phyloP scores from a whole-genome alignment of 371 early-diverging fungal genomes.

The Mortierella sp. region DNA sequence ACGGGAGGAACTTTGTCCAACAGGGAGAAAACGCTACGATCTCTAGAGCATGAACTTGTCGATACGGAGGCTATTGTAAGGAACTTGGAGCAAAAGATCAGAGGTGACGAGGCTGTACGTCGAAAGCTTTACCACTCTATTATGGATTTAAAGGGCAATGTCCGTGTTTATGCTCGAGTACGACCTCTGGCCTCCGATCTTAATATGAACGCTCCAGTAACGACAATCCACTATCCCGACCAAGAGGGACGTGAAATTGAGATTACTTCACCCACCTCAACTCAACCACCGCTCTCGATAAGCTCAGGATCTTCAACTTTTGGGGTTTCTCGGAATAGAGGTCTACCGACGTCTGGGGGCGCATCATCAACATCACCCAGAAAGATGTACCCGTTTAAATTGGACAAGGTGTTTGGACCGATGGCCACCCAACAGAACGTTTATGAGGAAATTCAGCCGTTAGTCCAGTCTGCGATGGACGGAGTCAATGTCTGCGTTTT shows the following conservation, averaged over 20 bases:
- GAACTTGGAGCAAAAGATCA: conserved; percentile 68
- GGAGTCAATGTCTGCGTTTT: conserved; percentile 98
- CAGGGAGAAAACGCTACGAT: conserved; percentile 57
- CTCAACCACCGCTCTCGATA: conserved; percentile 46
- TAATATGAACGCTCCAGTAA: not conserved
- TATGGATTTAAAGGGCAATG: conserved; percentile 96
- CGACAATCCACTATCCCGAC: conserved; percentile 54
- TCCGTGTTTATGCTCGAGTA: conserved; percentile 97
- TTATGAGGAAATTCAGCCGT: conserved; percentile 91
- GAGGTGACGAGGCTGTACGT: conserved; percentile 78
- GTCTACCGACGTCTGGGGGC: conserved; percentile 5
- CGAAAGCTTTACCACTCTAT: conserved; percentile 86
- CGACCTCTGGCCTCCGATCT: conserved; percentile 68
- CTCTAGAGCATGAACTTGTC: conserved; percentile 51
- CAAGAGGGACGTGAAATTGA: conserved; percentile 60
- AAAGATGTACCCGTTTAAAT: conserved; percentile 77
- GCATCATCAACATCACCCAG: conserved; percentile 15
- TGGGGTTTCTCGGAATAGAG: no score
- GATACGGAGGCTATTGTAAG: conserved; percentile 44
- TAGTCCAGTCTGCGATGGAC: conserved; percentile 94
- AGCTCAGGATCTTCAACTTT: no score
- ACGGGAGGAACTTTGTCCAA: conserved; percentile 54
- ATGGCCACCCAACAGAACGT: conserved; percentile 77
- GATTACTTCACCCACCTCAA: no score
- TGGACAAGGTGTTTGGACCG: conserved; percentile 81